Evolutionary conservation across 2,329 filamentous ascomycete species (phyloP), one percentile per base, ranked within the genome.

Genomic region (Paraphaeosphaeria minitans): DNA sequence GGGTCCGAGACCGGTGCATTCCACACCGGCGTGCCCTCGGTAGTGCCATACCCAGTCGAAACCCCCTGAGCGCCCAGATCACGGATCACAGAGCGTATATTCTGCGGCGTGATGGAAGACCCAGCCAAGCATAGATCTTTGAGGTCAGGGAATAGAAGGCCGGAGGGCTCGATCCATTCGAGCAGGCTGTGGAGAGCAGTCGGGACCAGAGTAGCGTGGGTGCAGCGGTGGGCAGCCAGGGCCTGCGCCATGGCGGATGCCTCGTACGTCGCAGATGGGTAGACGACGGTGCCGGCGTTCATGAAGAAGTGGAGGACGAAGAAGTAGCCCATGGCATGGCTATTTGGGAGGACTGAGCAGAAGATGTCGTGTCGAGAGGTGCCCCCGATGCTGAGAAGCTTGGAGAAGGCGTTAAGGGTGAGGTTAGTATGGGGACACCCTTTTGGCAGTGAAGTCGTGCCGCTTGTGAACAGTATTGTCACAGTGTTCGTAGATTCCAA

Each of bases 111-210:
- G 41, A 53, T 53, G 10, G 51, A 33, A 6, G 51, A 43, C 10
- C 51, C 51, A 4, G 51, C 51, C 9, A 53, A 39, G 10, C 51
- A 45, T 3, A 53, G 22, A n/a, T 53, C 51, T 31, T 45, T 43
- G 12, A 53, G 39, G 7, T 43, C 27, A 35, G 51, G 51, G 29
- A 53, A 53, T 3, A 9, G 16, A 5, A 45, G n/a, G 3, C 51
- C 51, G 16, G 31, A 14, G 7, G 27, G 51, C 27, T 45, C 51
- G 41, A 45, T 37, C 22, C 24, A 45, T 8, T 53, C 51, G 14
- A 53, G 51, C 13, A 53, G 41, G 16, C 51, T 53, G 51, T 53
- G 51, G 4, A 53, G 51, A n/a, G 51, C 51, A 13, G 51, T 53
- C 7, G 51, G 31, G 19, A 53, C 51, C 5, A 45, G 51, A n/a